These are phyloP conservation scores for Rubus idaeus DNA, from an alignment of 306 rosid genomes.

Conservation along the genomic window DNA sequence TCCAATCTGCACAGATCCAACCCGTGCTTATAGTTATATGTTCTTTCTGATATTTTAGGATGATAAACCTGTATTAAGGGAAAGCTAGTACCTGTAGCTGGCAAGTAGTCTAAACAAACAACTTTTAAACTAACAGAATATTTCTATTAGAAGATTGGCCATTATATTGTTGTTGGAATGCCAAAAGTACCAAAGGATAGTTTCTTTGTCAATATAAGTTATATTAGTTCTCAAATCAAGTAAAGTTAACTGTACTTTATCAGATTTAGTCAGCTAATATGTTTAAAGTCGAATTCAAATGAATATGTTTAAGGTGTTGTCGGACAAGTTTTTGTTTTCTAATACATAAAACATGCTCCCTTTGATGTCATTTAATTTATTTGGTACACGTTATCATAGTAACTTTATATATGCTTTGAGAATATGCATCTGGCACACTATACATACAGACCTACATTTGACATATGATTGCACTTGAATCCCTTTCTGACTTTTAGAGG, in stretches of 20 bases:
- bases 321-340: background rate
- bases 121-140: background rate
- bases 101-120: background rate
- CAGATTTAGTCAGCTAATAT: background rate
- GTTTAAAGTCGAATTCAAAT: background rate
- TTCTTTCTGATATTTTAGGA: background rate
- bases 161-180: background rate
- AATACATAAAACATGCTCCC: background rate
- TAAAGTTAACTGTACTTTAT: background rate
- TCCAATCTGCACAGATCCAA: background rate
- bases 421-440: background rate
- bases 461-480: background rate
- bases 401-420: background rate
- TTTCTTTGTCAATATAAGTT: background rate
- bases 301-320: background rate
- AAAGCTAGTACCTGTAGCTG: background rate
- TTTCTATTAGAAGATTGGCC: background rate
- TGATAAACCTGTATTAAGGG: background rate
- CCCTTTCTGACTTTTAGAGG: background rate
- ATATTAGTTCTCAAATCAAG: background rate
- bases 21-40: background rate
- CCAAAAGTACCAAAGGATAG: background rate
- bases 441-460: background rate
- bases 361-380: background rate
- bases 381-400: background rate